Percentiles rank a stretch among this genome's conserved stretches.
phyloP scores from a whole-genome alignment of 2,329 filamentous ascomycete species.

The Shiraia bambusicola region DNA sequence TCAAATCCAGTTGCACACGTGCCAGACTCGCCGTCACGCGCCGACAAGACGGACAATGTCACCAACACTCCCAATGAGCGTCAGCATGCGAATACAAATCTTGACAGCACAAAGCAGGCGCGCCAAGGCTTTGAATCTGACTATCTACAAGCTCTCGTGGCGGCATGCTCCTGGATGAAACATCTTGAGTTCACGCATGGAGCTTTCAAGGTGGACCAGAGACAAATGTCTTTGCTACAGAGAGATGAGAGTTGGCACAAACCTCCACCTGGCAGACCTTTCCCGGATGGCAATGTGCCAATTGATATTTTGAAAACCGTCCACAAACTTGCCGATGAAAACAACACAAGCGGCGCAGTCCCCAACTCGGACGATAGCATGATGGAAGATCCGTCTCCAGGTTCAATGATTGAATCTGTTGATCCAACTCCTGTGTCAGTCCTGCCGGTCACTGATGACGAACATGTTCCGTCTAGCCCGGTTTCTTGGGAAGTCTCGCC shows the following conservation, averaged over 20 bases:
- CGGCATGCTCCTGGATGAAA: constrained; percentile 28
- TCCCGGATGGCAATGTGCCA: constrained; percentile 45
- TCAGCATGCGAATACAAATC: too few species aligned
- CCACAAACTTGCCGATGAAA: constrained; percentile 19
- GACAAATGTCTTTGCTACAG: constrained; percentile 55
- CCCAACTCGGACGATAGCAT: constrained; percentile 12
- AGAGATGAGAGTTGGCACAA: constrained; percentile 41
- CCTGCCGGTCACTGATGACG: constrained; percentile 7
- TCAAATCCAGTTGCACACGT: too few species aligned
- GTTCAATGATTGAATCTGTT: constrained; percentile 1
- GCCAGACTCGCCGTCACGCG: too few species aligned
- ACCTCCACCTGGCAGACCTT: constrained; percentile 35
- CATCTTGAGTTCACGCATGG: constrained; percentile 23
- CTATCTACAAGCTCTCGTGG: constrained; percentile 5
- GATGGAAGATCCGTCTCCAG: constrained; percentile 20
- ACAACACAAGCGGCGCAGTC: constrained; percentile 11
- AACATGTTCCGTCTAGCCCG: constrained; percentile 11
- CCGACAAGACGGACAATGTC: too few species aligned
- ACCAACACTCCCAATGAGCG: too few species aligned
- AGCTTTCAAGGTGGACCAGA: constrained; percentile 40
- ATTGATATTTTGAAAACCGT: constrained; percentile 31
- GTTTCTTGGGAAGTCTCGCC: constrained; percentile 26
- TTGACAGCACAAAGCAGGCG: background rate
- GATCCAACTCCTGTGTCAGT: constrained; percentile 10
- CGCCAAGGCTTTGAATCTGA: background rate